Base-by-base conservation (phyloP, 805 yeast genomes). In the Metschnikowia rubicola region DNA sequence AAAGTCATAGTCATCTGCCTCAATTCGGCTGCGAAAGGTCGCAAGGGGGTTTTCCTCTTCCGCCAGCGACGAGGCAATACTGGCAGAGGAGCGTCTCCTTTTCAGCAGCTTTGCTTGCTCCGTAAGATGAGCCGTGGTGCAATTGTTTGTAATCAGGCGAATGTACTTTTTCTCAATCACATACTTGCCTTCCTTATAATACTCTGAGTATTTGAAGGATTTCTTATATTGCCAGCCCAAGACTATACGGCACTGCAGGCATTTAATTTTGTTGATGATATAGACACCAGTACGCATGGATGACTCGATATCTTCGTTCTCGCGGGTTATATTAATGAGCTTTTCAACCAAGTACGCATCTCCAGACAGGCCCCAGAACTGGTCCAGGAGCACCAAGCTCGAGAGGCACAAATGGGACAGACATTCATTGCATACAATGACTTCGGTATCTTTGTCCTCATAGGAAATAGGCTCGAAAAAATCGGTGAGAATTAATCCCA, bases 221-320 rank as follows among this genome's bases (percentile, higher is more conserved):
- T 71, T 72, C 51, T 63, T 63, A 52, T 72, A 72, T 45, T 56
- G 63, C 77, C 77, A 72, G 11, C 77, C 77, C 37, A 72, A 53
- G 15, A 49, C 52, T 10, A 54, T 57, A 40, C 51, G 43, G 50
- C 77, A 72, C 52, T 72, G 77, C 50, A 63, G 70, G 52, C 77
- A 72, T 36, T 51, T 58, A 35, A 71, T 65, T 45, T 67, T 65
- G 48, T 63, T 61, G 37, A 71, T 67, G 17, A 68, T 50, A 49
- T 70, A 72, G 12, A 49, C 53, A 11, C 77, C 77, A 12, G 77
- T 72, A 11, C 53, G 62, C 75, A 72, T 71, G 33, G 58, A 56
- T 5, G 71, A 62, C 48, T 70, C 71, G 37, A 61, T 62, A 17
- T 63, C 58, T 11, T 43, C 43, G 13, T 54, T 46, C 30, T 66